Evolutionary conservation across 768 basidiomycete species (phyloP).

Genomic region (Pulveroboletus sp.): DNA sequence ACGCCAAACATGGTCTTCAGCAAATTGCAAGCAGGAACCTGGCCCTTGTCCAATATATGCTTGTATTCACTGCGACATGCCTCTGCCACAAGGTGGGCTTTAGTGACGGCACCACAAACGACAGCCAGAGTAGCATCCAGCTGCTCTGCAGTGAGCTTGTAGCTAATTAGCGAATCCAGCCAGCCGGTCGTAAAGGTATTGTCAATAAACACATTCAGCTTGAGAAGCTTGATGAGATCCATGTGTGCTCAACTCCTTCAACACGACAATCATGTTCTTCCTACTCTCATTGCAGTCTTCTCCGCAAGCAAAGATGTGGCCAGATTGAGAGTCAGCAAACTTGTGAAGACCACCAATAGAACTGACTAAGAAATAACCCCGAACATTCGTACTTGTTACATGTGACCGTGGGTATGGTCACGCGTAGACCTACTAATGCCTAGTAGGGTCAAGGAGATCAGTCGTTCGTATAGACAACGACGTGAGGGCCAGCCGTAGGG

Average conservation of each 20-base stretch:
- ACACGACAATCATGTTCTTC: constrained; percentile 99
- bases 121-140: constrained; percentile 94
- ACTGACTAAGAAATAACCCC: constrained; percentile 99
- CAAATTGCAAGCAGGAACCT: constrained; percentile 91
- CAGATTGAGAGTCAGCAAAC: constrained; percentile 98
- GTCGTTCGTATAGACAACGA: background rate
- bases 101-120: constrained; percentile 93
- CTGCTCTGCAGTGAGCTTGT: constrained; percentile 94
- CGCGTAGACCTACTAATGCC: too few species aligned
- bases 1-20: constrained; percentile 95
- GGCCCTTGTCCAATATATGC: constrained; percentile 94
- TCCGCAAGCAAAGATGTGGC: constrained; percentile 98
- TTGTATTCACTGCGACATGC: constrained; percentile 92
- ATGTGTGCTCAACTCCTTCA: constrained; percentile 97
- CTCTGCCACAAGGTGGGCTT: constrained; percentile 88
- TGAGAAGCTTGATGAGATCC: constrained; percentile 98
- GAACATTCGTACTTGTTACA: constrained; percentile 98
- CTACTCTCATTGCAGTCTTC: constrained; percentile 92
- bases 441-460: too few species aligned
- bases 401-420: too few species aligned
- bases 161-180: constrained; percentile 96
- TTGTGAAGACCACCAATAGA: constrained; percentile 97
- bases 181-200: constrained; percentile 99
- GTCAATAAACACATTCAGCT: constrained; percentile 93
- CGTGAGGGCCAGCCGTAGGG: too few species aligned